Evolutionary conservation across 306 rosid species (phyloP), one percentile per base, ranked within the genome.

Genomic region (Castanea mollissima): DNA sequence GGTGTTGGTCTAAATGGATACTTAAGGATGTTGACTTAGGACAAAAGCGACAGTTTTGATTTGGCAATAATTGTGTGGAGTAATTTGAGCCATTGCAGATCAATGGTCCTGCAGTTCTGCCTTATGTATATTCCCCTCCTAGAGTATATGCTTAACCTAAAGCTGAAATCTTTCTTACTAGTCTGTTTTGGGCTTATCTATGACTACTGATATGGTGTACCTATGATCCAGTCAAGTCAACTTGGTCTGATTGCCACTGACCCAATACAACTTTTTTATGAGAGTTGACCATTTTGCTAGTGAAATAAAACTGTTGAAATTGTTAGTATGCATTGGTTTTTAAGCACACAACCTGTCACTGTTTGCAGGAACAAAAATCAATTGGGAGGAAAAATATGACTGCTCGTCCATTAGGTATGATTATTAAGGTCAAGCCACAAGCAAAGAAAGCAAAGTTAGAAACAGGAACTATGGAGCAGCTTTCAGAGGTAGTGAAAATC

Each of bases 361-460:
- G 67, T 59, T 68, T 70, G 81, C 92, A 94, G 95, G 96, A 88
- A 77, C 88, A 81, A 31, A 89, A 85, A 82, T 14, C 93, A 80
- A 81, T 75, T 62, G 84, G 87, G 52, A 91, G 83, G 90, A 90
- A 73, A 88, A 88, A 83, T 71, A 88, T 81, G 9, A 86, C 86
- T 31, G 27, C 91, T 21, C 88, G 76, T 16, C 87, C 93, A 16
- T 76, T 86, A 58, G 76, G 88, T 74, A 86, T 92, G 94, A 77
- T 91, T 32, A 82, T 95, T 67, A 95, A 89, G 83, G 97, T 92
- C 69, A 90, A 87, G 88, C 93, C 96, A 49, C 96, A 86, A 71
- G 80, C 89, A 23, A 95, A 95, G 85, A 91, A 90, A 46, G 91
- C 97, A 32, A 90, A 88, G 87, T 27, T 89, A 55, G 94, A 85